These are phyloP conservation scores for Backusella mclennaniae DNA, from an alignment of 192 early-diverging fungal genomes.

Conservation along the genomic window DNA sequence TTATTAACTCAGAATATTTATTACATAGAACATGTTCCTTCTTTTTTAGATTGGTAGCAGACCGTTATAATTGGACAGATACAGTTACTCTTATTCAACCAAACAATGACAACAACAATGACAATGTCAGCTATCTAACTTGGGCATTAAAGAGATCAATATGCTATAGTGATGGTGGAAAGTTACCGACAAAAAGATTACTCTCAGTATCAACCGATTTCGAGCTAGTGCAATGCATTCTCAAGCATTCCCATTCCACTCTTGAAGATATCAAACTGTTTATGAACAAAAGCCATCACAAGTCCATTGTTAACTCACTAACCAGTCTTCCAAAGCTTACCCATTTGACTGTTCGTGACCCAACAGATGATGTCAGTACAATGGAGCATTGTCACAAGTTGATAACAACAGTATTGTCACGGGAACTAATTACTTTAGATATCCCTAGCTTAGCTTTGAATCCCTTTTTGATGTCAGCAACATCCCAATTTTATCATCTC, in stretches of 20 bases:
- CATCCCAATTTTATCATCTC: background rate
- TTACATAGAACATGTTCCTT: background rate
- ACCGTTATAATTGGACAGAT: conserved; percentile 11
- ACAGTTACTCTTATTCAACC: conserved; percentile 6
- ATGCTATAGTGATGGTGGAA: background rate
- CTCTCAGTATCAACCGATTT: background rate
- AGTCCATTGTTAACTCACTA: background rate
- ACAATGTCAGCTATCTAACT: background rate
- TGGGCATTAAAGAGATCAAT: background rate
- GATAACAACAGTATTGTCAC: conserved; percentile 1
- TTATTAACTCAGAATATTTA: background rate
- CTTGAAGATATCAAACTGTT: conserved; percentile 9
- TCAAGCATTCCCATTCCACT: background rate
- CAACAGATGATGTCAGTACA: conserved; percentile 14
- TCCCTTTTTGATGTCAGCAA: conserved; percentile 1
- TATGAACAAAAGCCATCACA: conserved; percentile 5
- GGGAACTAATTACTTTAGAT: conserved; percentile 3
- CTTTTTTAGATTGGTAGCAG: conserved; percentile 3
- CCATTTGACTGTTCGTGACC: conserved; percentile 10
- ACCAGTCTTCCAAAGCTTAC: background rate
- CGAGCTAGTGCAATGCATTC: background rate
- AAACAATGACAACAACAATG: background rate
- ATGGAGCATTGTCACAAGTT: background rate
- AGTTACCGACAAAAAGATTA: background rate
- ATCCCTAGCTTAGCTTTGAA: background rate